Base-by-base conservation (phyloP, 495 filamentous ascomycete genomes). In the Aspergillus taichungensis region DNA sequence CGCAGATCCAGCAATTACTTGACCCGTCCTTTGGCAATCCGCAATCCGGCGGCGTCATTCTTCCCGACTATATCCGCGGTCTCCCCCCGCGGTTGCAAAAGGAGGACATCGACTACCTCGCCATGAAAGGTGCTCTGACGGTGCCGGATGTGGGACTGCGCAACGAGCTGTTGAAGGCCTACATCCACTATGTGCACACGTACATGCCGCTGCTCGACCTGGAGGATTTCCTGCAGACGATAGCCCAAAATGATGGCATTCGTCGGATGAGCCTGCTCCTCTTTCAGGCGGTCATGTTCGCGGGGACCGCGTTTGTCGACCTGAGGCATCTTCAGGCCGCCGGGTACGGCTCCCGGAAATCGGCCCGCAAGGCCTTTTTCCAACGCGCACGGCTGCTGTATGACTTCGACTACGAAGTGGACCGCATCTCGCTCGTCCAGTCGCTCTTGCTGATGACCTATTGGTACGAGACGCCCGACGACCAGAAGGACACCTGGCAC, bases 401-500 rank as follows among this genome's bases (percentile, higher is more conserved):
- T 55, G 88, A 92, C 54, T 87, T 88, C 49, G 88, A 94, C 55
- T 87, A 87, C 55, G 88, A 94, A 60, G 76, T 79, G 14, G 84
- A 89, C 54, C 83, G 86, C 31, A 79, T 94, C 43, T 74, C 83
- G 10, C 72, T 92, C n/a, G 84, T 94, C 3, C 88, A 94, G 60
- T 79, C 84, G 8, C 69, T 94, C 5, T 70, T 94, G 7, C 68
- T 94, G 18, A 87, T 94, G 82, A 89, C 86, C 8, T 90, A 88
- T 57, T 94, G 86, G 86, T 94, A 91, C 54, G 85, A 91, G 59
- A 89, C 85, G 0, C 86, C 87, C 2, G 84, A 91, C 52, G 87
- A 91, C 62, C 84, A 88, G 57, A 94, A 91, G 52, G 87, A 91
- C 59, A 89, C 85, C 13, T 89, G 85, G 84, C 85, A 92, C 58